Base-by-base conservation (phyloP, 495 filamentous ascomycete genomes). In the Xylaria venustula region DNA sequence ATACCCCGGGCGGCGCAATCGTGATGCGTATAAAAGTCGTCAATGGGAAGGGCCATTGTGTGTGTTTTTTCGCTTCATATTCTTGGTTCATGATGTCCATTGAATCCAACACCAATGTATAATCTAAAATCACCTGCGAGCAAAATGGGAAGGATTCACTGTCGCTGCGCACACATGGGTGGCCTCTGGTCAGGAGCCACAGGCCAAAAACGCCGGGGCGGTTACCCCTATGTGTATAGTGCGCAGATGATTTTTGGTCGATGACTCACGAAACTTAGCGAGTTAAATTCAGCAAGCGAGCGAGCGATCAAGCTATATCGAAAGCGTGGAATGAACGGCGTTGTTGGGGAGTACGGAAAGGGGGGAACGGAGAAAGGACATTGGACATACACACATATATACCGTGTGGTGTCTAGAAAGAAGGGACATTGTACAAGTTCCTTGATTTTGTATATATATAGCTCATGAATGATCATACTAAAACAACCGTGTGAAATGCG, bases 1-100 rank as follows among this genome's bases (percentile, higher is more conserved):
- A 71, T 67, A 69, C 19, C 64, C 69, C 64, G 62, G 69, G 62
- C 54, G 64, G 57, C 56, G 51, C 60, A 61, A 53, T 42, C n/a
- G 12, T 11, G 25, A 34, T 44, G 41, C 23, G 20, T 19, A 40
- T 30, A 61, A 61, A 54, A 61, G 58, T 53, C 58, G 41, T 28
- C 58, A 45, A 41, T 7, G 32, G 58, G 58, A 40, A 23, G 46
- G n/a, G 23, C 41, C 15, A 51, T 41, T 45, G 17, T 32, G 12
- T 62, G 30, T 32, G 59, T 64, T 67, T 59, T 53, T 58, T 55
- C 61, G 28, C 23, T 42, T 61, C 30, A 61, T 55, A 44, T 28
- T 40, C 8, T 26, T 56, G 53, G 53, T 44, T 57, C 42, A 47
- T 57, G 41, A 57, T 50, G 32, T 51, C 56, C 56, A 36, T 48